Base-by-base conservation (phyloP, 148 eudicot species). In the Beta vulgaris region DNA sequence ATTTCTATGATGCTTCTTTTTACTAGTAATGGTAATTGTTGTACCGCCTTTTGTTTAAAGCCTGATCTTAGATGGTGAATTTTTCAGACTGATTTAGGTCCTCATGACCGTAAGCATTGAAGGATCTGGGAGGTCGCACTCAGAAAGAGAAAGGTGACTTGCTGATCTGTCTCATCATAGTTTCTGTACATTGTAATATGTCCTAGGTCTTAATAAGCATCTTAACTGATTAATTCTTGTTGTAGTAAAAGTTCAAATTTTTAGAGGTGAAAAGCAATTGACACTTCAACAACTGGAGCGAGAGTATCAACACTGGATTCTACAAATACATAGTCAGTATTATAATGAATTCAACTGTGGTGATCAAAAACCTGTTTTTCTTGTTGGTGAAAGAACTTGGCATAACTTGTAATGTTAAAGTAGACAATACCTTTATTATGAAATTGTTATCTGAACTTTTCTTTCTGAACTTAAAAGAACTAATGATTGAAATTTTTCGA, bases 51-150 rank as follows among this genome's bases (percentile, higher is more conserved):
- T 58, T 72, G 36, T 60, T 12, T 59, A 12, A 34, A 13, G 43
- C 28, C 46, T 54, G 12, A 66, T 55, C 1, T 10, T 14, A 61
- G 9, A 48, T 21, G 14, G n/a, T 48, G 62, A 36, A 31, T 53
- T 43, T 74, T 66, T 26, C 80, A 92, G 97, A 90, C 92, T 76
- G 90, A 92, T 85, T 78, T 90, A 55, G 86, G 86, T 31, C 88
- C 77, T 44, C 89, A 85, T 53, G 86, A 86, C 79, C 86, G 87
- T 65, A 77, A 78, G 88, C 92, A 39, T 87, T 92, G 80, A 87
- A 75, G 84, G 87, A 86, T 72, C 86, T 92, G 69, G 97, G 92
- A 36, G 72, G 48, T 67, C 76, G 74, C 48, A 6, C 61, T 14
- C 85, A 82, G 68, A 83, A 75, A 80, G 93, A 86, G 55, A 79